Conservation (phyloP, 2,329 filamentous ascomycete species). For the Tympanopsis confertula region DNA sequence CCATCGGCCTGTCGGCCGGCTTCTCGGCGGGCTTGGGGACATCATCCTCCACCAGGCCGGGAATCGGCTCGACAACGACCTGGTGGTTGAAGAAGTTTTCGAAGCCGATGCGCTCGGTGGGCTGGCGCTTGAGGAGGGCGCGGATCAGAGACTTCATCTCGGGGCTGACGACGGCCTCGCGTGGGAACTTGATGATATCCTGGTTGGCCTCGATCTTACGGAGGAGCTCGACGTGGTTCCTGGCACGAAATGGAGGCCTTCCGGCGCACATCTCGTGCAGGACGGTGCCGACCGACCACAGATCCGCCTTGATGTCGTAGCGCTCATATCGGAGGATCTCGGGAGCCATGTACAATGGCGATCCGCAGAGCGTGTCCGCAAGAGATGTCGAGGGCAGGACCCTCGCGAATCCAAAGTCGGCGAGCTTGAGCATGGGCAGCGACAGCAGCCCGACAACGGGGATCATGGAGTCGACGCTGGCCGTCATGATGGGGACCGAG, state of each 20-base stretch:
- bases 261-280: constrained; percentile 91
- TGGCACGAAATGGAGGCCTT: constrained; percentile 78
- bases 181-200: constrained; percentile 73
- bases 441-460: constrained; percentile 72
- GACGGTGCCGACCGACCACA: constrained; percentile 96
- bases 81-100: constrained; percentile 73
- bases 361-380: constrained; percentile 91
- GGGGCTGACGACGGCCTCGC: constrained; percentile 57
- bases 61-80: constrained; percentile 65
- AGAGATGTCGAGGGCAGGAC: constrained; percentile 82
- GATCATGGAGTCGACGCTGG: constrained; percentile 68
- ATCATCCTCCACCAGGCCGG: constrained; percentile 71
- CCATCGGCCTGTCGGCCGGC: too few species aligned
- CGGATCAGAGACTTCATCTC: constrained; percentile 75
- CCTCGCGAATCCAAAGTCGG: constrained; percentile 93
- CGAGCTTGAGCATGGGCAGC: constrained; percentile 91
- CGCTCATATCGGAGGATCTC: constrained; percentile 95
- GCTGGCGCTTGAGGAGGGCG: constrained; percentile 72
- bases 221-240: constrained; percentile 87
- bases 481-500: constrained; percentile 61
- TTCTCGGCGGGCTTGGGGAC: too few species aligned
- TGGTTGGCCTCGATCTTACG: constrained; percentile 83
- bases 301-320: constrained; percentile 90
- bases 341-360: constrained; percentile 95
- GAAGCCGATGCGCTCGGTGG: constrained; percentile 76